phyloP scores from a whole-genome alignment of 192 early-diverging fungal genomes.

The Mortierella antarctica region DNA sequence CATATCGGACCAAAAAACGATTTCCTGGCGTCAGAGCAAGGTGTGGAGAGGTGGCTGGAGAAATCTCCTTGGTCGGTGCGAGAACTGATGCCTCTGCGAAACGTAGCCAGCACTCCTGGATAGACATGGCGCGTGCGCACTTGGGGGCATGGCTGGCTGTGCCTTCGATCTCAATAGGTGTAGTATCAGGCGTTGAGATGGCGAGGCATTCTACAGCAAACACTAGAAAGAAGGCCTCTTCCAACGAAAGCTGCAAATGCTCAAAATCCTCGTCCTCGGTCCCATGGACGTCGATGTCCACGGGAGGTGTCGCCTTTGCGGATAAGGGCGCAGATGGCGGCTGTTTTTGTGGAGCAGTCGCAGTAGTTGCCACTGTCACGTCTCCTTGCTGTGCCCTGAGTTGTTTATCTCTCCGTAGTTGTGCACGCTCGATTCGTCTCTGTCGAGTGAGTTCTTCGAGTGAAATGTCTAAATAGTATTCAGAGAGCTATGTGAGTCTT shows the following conservation, averaged over 20 bases:
- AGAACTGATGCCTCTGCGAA: constrained; percentile 32
- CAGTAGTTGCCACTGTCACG: neutral
- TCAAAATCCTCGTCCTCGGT: constrained; percentile 53
- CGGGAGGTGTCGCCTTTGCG: neutral
- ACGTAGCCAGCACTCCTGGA: constrained; percentile 55
- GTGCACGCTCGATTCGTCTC: constrained; percentile 42
- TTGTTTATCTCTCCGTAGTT: constrained; percentile 10
- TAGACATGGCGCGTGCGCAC: constrained; percentile 11
- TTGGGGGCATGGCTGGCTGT: neutral
- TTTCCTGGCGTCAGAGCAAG: constrained; percentile 14
- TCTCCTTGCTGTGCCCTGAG: neutral
- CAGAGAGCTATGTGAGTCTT: no score
- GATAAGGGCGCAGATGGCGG: neutral
- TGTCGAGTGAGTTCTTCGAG: constrained; percentile 57
- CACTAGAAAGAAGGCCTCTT: constrained; percentile 80
- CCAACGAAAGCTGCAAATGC: constrained; percentile 73
- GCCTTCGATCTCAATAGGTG: neutral
- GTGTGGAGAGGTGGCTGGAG: neutral
- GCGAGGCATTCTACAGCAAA: constrained; percentile 67
- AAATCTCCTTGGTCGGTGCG: neutral
- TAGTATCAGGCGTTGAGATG: constrained; percentile 14
- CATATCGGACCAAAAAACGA: constrained; percentile 74
- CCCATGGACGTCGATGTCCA: no score
- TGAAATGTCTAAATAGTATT: neutral
- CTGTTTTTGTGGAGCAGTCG: neutral